Evolutionary conservation across 2,329 filamentous ascomycete genomes (phyloP).

Genomic region (Penicillium digitatum): DNA sequence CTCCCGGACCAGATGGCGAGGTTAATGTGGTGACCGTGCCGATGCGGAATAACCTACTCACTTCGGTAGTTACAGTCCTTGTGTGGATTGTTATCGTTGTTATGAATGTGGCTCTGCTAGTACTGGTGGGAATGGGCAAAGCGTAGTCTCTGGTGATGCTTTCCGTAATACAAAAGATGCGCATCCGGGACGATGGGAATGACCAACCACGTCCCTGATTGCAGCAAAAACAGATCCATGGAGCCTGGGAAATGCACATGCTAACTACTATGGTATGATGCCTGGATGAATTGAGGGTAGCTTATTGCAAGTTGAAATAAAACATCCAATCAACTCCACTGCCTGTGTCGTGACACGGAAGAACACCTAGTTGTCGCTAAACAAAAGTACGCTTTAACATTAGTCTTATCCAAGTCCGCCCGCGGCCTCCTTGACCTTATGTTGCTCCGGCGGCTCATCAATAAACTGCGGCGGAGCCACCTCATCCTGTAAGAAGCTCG

Average conservation of each 20-base stretch:
- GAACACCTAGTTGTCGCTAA: constrained; percentile 6
- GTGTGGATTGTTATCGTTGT: constrained; percentile 72
- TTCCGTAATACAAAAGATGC: background rate
- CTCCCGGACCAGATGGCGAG: constrained; percentile 30
- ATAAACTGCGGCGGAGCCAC: constrained; percentile 79
- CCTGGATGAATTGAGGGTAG: background rate
- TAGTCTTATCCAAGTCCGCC: constrained; percentile 35
- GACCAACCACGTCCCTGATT: background rate
- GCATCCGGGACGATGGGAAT: background rate
- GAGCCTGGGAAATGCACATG: background rate
- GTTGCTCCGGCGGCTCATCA: constrained; percentile 75
- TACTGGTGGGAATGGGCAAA: constrained; percentile 58
- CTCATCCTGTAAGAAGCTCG: constrained; percentile 86
- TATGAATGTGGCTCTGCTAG: constrained; percentile 75
- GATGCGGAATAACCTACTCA: constrained; percentile 71
- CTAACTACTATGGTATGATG: background rate
- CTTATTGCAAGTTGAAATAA: background rate
- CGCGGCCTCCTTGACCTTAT: constrained; percentile 78
- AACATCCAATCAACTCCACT: constrained; percentile 17
- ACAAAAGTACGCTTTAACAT: constrained; percentile 10
- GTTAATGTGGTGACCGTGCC: constrained; percentile 40
- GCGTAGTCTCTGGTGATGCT: constrained; percentile 5
- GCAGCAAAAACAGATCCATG: background rate
- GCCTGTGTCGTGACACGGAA: constrained; percentile 12
- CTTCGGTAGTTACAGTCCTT: constrained; percentile 54